Conservation (phyloP, 1,139 yeast species). For the Yamadazyma blattariae region DNA sequence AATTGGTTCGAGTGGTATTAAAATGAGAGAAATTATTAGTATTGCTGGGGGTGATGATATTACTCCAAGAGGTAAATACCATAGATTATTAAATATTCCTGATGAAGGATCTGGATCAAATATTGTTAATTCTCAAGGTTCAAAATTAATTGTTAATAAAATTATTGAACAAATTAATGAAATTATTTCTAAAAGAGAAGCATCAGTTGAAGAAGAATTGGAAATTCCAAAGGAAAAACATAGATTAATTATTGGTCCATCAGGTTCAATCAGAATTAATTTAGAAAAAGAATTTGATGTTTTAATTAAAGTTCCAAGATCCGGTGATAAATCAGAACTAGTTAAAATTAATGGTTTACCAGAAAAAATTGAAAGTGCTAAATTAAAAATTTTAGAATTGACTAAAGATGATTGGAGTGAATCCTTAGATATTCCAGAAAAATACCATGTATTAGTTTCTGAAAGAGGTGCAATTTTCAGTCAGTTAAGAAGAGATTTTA, state of each 20-base stretch:
- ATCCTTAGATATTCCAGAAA: slow-evolving; percentile 54
- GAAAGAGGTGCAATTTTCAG: slow-evolving; percentile 69
- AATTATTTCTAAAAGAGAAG: slow-evolving; percentile 65
- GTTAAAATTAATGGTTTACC: slow-evolving; percentile 59
- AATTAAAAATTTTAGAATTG: slow-evolving; percentile 49
- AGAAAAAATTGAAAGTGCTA: slow-evolving; percentile 57
- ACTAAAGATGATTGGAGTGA: slow-evolving; percentile 51
- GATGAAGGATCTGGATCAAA: slow-evolving; percentile 63
- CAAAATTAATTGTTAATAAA: slow-evolving; percentile 68
- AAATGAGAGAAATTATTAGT: slow-evolving; percentile 68
- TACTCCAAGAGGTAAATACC: slow-evolving; percentile 42
- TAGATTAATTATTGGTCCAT: slow-evolving; percentile 76
- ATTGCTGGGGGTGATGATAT: slow-evolving; percentile 73
- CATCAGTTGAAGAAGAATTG: slow-evolving; percentile 53
- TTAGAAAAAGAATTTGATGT: slow-evolving; percentile 72
- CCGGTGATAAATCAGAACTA: slow-evolving; percentile 43
- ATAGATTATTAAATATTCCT: slow-evolving; percentile 72
- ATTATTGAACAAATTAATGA: slow-evolving; percentile 63
- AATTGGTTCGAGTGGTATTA: slow-evolving; percentile 80
- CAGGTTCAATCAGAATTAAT: slow-evolving; percentile 71
- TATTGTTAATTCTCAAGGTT: slow-evolving; percentile 69
- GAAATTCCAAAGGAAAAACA: slow-evolving; percentile 75
- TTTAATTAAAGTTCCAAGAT: slow-evolving; percentile 65
- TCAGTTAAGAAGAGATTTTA: slow-evolving; percentile 50
- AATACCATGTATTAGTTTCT: slow-evolving; percentile 58